Base-by-base conservation (phyloP, 768 basidiomycete genomes). In the Tylopilus sp. region DNA sequence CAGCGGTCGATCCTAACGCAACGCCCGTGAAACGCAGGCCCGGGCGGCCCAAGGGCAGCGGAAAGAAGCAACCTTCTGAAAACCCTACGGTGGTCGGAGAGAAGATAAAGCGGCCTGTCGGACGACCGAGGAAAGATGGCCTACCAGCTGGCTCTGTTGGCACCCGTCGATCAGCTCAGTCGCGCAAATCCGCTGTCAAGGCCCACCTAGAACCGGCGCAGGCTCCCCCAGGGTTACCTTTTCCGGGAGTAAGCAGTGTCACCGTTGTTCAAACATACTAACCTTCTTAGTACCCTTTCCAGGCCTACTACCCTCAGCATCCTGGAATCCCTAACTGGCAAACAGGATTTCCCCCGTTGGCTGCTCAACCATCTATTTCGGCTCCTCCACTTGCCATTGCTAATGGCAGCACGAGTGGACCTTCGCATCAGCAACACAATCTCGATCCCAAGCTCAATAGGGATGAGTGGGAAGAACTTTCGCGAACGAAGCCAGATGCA, bases 81-180 rank as follows among this genome's bases (percentile, higher is more conserved):
- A 67, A 71, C 31, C 68, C 73, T 25, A 60, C 69, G 30, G 60
- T 68, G 11, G 55, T 71, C 0, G 72, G 76, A 3, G 74, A 79
- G 23, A 86, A 86, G 68, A 69, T 81, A 47, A 90, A 88, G 66
- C 75, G 89, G 40, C 89, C 89, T 15, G 88, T 91, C 2, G 89
- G 89, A 1, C 75, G 89, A 13, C 89, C 89, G 3, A 71, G 89
- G 58, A 89, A 91, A 67, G 88, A 91, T 58, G 89, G 89, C 0
- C 77, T 88, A 33, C 88, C 88, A 36, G 84, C 88, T 26, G 88
- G 88, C 12, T 85, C 85, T 10, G 80, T 86, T 6, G 74, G 68
- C n/a, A n/a, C n/a, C n/a, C n/a, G n/a, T n/a, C n/a, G n/a, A n/a
- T n/a, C n/a, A n/a, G n/a, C n/a, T n/a, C n/a, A n/a, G n/a, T n/a